Evolutionary conservation across 305 asterid species (phyloP), one percentile per base, ranked within the genome.

Genomic region (Rubia peregrina): DNA sequence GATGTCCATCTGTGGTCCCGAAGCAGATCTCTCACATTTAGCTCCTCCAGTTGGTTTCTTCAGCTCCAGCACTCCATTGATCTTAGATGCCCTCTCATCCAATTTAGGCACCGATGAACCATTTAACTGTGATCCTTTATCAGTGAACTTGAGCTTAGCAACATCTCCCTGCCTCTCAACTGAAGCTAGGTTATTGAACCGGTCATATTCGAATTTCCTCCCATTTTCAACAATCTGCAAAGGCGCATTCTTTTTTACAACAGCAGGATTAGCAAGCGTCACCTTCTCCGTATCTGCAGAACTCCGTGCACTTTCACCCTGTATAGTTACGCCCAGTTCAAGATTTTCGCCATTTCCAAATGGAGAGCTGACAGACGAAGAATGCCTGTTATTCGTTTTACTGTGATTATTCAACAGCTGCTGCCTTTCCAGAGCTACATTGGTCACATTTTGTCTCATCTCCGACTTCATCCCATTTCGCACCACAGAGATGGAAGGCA

Each of bases 151-250:
- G 61, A 60, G 73, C n/a, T 61, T 62, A 55, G 60, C 59, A 43
- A 61, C 38, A 4, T 56, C 51, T 3, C 59, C 65, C 74, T 71
- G 77, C 51, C 48, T 53, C 61, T 61, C 76, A 16, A 43, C 67
- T 36, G 78, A 71, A 61, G 48, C 43, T 56, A 76, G 67, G 61
- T 43, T 68, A 33, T 67, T 48, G 6, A 49, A 67, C 19, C 66
- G 63, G 67, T 72, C 44, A 30, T 67, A 30, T 64, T 76, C 68
- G 62, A 51, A 42, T 49, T 67, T 74, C 40, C 70, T 69, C 42
- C 80, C 84, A 62, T 77, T 85, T 62, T 80, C 81, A 72, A 59
- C 53, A 61, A 71, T 74, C 65, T 33, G 73, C n/a, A 55, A 61
- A 6, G 80, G 24, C 11, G 75, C 64, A 65, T 43, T 71, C 73